These are phyloP conservation scores for Aspergillus carlsbadensis DNA, from an alignment of 495 filamentous ascomycete genomes.

Conservation along the genomic window DNA sequence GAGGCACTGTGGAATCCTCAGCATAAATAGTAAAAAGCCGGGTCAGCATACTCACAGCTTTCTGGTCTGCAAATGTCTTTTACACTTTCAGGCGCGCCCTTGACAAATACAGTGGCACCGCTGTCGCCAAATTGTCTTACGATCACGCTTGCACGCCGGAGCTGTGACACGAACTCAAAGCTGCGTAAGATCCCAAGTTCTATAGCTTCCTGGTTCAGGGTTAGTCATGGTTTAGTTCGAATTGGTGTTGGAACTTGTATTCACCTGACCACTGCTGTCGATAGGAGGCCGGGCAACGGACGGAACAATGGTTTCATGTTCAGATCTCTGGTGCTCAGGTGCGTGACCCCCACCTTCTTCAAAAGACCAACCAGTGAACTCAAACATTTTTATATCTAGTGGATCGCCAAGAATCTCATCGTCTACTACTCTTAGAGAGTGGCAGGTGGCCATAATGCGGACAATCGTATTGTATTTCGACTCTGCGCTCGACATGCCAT, in stretches of 20 bases:
- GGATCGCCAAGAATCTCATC: conserved; percentile 90
- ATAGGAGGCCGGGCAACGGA: conserved; percentile 80
- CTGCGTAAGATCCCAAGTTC: conserved; percentile 84
- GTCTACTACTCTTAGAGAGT: conserved; percentile 85
- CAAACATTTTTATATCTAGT: conserved; percentile 97
- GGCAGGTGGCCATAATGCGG: conserved; percentile 97
- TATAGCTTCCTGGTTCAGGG: conserved; percentile 40
- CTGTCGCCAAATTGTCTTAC: conserved; percentile 80
- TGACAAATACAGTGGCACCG: conserved; percentile 85
- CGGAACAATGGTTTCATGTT: conserved; percentile 64
- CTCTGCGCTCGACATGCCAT: conserved; percentile 49
- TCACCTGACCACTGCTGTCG: conserved; percentile 23
- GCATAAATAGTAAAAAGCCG: neutral
- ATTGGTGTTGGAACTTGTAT: conserved; percentile 17
- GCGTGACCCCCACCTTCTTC: conserved; percentile 68
- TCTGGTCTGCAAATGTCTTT: conserved; percentile 83
- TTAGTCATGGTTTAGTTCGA: neutral
- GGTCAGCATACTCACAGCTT: conserved; percentile 57
- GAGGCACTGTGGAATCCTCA: conserved; percentile 58
- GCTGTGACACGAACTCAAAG: conserved; percentile 97
- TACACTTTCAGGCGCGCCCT: conserved; percentile 96
- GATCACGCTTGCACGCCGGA: conserved; percentile 89
- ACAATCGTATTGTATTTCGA: conserved; percentile 67
- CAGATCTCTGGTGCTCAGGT: conserved; percentile 56
- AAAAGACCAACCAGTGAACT: conserved; percentile 92